Conservation (phyloP, 371 early-diverging fungal genomes). For the Vittaforma corneae region DNA sequence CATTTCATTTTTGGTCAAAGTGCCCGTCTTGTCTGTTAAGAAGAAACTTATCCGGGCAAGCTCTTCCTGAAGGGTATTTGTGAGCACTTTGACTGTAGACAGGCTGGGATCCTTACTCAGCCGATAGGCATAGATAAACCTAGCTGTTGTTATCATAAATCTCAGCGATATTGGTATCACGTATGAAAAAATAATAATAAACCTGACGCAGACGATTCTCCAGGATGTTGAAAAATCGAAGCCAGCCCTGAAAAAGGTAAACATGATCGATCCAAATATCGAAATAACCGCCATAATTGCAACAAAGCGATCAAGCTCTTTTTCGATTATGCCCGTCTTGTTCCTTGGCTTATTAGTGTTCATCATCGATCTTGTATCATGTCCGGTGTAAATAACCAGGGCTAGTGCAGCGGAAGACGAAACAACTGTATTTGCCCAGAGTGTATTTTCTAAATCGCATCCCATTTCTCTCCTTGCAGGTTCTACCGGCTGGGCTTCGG, state of each 20-base stretch:
- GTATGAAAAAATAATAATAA: slow-evolving; percentile 85
- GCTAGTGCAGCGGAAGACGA: slow-evolving; percentile 81
- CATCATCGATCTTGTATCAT: slow-evolving; percentile 86
- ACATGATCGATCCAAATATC: slow-evolving; percentile 62
- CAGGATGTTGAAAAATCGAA: slow-evolving; percentile 74
- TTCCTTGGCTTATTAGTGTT: slow-evolving; percentile 85
- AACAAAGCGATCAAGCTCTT: slow-evolving; percentile 77
- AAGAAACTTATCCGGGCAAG: slow-evolving; percentile 88
- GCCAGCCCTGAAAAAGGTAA: slow-evolving; percentile 61
- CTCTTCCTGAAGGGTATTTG: slow-evolving; percentile 92
- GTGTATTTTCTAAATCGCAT: slow-evolving; percentile 72
- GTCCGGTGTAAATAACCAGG: slow-evolving; percentile 86
- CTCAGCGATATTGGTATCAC: slow-evolving; percentile 91
- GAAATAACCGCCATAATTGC: slow-evolving; percentile 57
- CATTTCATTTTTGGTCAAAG: slow-evolving; percentile 97
- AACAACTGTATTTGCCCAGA: slow-evolving; percentile 93
- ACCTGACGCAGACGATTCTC: slow-evolving; percentile 78
- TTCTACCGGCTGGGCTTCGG: no score
- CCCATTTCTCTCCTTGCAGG: background rate
- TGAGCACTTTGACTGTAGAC: slow-evolving; percentile 66
- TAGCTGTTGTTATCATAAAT: slow-evolving; percentile 89
- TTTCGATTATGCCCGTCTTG: slow-evolving; percentile 83
- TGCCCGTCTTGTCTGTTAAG: slow-evolving; percentile 95
- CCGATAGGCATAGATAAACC: slow-evolving; percentile 70
- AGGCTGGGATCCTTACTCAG: slow-evolving; percentile 61